phyloP scores from a whole-genome alignment of 495 filamentous ascomycete species.

The Hypoxylon subgilvum region DNA sequence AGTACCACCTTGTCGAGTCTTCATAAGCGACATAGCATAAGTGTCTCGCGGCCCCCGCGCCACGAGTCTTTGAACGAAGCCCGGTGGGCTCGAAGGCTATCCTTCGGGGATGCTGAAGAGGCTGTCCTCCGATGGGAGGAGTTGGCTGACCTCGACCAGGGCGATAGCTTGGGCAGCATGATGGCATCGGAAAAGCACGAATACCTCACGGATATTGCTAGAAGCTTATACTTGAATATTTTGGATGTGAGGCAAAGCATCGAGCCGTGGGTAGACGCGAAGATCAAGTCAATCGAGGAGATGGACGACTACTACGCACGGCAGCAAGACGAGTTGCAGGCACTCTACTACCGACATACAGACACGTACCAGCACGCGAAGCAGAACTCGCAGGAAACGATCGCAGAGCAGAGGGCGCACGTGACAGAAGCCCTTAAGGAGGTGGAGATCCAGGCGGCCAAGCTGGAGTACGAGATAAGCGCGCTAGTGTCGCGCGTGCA shows the following conservation, averaged over 20 bases:
- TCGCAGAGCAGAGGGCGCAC: conserved; percentile 68
- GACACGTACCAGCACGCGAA: conserved; percentile 69
- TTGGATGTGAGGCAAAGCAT: conserved; percentile 56
- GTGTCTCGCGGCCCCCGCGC: conserved; percentile 41
- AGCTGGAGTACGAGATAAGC: conserved; percentile 92
- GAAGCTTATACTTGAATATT: conserved; percentile 60
- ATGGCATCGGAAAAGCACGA: conserved; percentile 42
- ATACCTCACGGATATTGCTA: conserved; percentile 62
- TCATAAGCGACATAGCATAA: conserved; percentile 57
- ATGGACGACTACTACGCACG: conserved; percentile 66
- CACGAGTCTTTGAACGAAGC: conserved; percentile 56
- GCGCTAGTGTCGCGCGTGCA: conserved; percentile 80
- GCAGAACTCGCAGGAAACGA: conserved; percentile 67
- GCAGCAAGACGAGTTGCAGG: conserved; percentile 70
- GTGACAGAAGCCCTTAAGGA: conserved; percentile 79
- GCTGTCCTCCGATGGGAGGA: conserved; percentile 77
- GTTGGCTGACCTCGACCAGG: conserved; percentile 45
- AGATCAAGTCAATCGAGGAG: conserved; percentile 65
- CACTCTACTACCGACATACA: conserved; percentile 69
- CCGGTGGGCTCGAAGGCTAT: conserved; percentile 79
- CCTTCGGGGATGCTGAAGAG: conserved; percentile 89
- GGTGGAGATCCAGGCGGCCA: conserved; percentile 80
- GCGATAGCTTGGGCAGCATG: conserved; percentile 9
- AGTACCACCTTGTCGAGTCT: conserved; percentile 38
- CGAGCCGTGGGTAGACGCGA: conserved; percentile 69